Evolutionary conservation across 192 early-diverging fungal genomes (phyloP).

Genomic region (Ambispora gerdemannii): DNA sequence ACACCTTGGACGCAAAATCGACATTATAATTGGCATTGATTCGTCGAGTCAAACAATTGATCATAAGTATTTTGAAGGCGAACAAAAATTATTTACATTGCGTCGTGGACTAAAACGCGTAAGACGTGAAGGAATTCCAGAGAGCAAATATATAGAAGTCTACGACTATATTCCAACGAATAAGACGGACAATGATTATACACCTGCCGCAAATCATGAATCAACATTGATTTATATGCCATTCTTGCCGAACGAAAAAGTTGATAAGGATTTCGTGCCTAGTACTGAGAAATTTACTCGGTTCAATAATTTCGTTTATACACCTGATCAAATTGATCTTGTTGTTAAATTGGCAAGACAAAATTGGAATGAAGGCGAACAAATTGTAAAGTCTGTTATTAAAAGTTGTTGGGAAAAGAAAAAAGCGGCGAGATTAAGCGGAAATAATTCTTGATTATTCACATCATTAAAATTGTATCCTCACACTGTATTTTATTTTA

Average conservation of each 20-base stretch:
- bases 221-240: slow-evolving; percentile 63
- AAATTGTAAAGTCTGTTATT: slow-evolving; percentile 36
- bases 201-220: slow-evolving; percentile 33
- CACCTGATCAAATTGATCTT: slow-evolving; percentile 58
- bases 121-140: not conserved
- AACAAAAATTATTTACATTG: slow-evolving; percentile 8
- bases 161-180: slow-evolving; percentile 21
- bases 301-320: slow-evolving; percentile 70
- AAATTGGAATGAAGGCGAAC: slow-evolving; percentile 38
- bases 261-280: slow-evolving; percentile 60
- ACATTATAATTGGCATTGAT: slow-evolving; percentile 73
- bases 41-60: slow-evolving; percentile 9
- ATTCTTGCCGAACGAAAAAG: slow-evolving; percentile 56
- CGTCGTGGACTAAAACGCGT: not conserved
- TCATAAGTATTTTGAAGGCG: slow-evolving; percentile 2
- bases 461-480: too few species aligned
- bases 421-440: slow-evolving; percentile 30
- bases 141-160: slow-evolving; percentile 17
- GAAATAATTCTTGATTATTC: too few species aligned
- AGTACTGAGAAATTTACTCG: slow-evolving; percentile 59
- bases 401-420: slow-evolving; percentile 41
- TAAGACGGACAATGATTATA: not conserved
- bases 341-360: slow-evolving; percentile 55
- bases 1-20: slow-evolving; percentile 61
- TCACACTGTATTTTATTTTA: too few species aligned